Conservation (phyloP, 345 rosid species). For the Ailanthus altissimus region DNA sequence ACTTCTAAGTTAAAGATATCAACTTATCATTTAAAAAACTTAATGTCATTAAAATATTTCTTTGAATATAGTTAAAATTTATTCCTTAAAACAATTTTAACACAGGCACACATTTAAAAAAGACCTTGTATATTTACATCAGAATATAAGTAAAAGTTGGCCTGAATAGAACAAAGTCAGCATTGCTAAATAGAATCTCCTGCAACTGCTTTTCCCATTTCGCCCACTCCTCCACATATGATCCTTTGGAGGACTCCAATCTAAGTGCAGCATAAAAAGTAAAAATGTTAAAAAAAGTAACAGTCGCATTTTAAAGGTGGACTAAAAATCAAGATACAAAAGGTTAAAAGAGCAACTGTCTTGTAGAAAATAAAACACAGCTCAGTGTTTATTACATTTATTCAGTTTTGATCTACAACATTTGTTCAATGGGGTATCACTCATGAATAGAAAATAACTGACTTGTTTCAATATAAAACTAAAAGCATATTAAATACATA, state of each 20-base stretch:
- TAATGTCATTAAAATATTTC: background rate
- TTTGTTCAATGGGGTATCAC: background rate
- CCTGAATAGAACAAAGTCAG: slow-evolving; percentile 83
- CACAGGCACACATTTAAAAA: background rate
- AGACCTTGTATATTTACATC: background rate
- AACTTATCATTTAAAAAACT: background rate
- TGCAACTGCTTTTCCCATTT: slow-evolving; percentile 86
- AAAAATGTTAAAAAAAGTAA: background rate
- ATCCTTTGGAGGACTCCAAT: slow-evolving; percentile 78
- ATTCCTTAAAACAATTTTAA: background rate
- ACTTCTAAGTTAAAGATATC: background rate
- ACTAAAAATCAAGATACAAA: background rate
- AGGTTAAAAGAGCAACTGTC: background rate
- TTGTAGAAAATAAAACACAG: background rate
- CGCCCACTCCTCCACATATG: slow-evolving; percentile 75
- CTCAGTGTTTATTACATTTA: background rate
- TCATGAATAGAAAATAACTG: no score
- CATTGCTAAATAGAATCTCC: slow-evolving; percentile 43
- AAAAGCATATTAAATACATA: background rate
- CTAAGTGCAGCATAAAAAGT: slow-evolving; percentile 37
- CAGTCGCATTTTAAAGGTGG: background rate
- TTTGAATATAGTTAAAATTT: no score
- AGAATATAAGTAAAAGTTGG: slow-evolving; percentile 14
- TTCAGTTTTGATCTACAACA: background rate
- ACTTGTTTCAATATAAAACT: background rate